Conservation (phyloP, 495 filamentous ascomycete genomes). For the Baudoinia panamericana region DNA sequence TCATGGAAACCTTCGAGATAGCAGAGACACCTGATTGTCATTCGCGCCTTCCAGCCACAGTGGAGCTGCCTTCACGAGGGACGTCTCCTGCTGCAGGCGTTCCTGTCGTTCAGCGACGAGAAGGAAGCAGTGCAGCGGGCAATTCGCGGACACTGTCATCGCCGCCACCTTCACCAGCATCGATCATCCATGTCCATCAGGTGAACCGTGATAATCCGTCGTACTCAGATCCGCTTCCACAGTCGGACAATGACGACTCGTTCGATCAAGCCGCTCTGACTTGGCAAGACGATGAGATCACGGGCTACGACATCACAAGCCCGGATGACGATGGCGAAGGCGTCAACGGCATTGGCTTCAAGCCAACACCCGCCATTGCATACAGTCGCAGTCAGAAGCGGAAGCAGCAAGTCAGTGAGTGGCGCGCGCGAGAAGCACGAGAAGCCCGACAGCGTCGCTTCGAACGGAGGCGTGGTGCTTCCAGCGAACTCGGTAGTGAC, state of each 20-base stretch:
- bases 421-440: slow-evolving; percentile 64
- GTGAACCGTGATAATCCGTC: not conserved
- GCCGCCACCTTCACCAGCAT: not conserved
- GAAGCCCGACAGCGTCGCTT: slow-evolving; percentile 46
- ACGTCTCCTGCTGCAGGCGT: not conserved
- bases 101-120: not conserved
- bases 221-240: not conserved
- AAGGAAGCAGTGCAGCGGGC: no score
- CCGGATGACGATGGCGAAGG: slow-evolving; percentile 35
- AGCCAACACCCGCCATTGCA: slow-evolving; percentile 71
- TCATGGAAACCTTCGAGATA: slow-evolving; percentile 1
- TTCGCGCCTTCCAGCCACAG: not conserved
- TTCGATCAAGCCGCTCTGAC: slow-evolving; percentile 39
- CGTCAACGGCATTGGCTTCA: slow-evolving; percentile 73
- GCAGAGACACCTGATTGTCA: slow-evolving; percentile 9
- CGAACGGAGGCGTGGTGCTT: slow-evolving; percentile 10
- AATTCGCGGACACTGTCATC: not conserved
- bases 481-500: not conserved
- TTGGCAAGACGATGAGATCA: slow-evolving; percentile 77
- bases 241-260: not conserved
- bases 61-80: not conserved
- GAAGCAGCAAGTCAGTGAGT: slow-evolving; percentile 71
- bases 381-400: slow-evolving; percentile 61
- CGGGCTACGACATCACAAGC: slow-evolving; percentile 46
- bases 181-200: not conserved